Percentiles rank a stretch among this genome's conserved stretches.
phyloP scores from a whole-genome alignment of 208 protist species.

The Crithidia acanthocephali region DNA sequence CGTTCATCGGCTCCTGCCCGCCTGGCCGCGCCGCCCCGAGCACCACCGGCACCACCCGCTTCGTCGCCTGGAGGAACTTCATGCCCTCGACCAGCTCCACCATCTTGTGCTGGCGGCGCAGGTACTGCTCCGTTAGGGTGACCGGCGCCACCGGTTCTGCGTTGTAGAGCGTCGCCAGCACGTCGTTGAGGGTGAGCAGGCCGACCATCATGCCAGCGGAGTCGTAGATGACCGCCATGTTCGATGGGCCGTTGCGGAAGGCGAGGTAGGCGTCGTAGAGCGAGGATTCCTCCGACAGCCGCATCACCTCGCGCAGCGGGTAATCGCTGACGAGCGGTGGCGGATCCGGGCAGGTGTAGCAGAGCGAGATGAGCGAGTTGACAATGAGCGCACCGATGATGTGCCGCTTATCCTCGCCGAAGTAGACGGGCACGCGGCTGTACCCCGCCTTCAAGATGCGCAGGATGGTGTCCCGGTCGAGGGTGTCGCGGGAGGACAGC shows the following conservation, averaged over 20 bases:
- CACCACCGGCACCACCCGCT: slow-evolving; percentile 23
- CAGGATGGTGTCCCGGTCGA: slow-evolving; percentile 70
- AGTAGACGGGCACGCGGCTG: slow-evolving; percentile 89
- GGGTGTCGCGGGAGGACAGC: slow-evolving; percentile 56
- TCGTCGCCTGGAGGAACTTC: slow-evolving; percentile 47
- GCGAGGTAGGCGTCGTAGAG: slow-evolving; percentile 72
- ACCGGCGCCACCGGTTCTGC: slow-evolving; percentile 32
- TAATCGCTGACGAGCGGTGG: slow-evolving; percentile 70
- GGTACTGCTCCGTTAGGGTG: slow-evolving; percentile 17
- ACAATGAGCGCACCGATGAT: slow-evolving; percentile 89
- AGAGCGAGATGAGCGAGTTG: slow-evolving; percentile 80
- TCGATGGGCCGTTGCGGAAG: slow-evolving; percentile 54
- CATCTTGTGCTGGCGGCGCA: slow-evolving; percentile 54
- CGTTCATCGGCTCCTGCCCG: background rate
- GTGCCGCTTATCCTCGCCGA: slow-evolving; percentile 60
- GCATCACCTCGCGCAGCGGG: slow-evolving; percentile 67
- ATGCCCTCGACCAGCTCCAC: slow-evolving; percentile 48
- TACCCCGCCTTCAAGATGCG: slow-evolving; percentile 70
- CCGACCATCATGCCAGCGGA: slow-evolving; percentile 54
- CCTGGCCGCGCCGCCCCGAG: slow-evolving; percentile 8
- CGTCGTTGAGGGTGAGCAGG: slow-evolving; percentile 70
- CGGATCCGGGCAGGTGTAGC: slow-evolving; percentile 53
- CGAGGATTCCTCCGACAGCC: slow-evolving; percentile 50
- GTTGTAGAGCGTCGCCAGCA: slow-evolving; percentile 61
- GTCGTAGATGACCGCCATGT: slow-evolving; percentile 78